Base-by-base conservation (phyloP, 176 grass and related monocot species). In the Aegilops bicornis region DNA sequence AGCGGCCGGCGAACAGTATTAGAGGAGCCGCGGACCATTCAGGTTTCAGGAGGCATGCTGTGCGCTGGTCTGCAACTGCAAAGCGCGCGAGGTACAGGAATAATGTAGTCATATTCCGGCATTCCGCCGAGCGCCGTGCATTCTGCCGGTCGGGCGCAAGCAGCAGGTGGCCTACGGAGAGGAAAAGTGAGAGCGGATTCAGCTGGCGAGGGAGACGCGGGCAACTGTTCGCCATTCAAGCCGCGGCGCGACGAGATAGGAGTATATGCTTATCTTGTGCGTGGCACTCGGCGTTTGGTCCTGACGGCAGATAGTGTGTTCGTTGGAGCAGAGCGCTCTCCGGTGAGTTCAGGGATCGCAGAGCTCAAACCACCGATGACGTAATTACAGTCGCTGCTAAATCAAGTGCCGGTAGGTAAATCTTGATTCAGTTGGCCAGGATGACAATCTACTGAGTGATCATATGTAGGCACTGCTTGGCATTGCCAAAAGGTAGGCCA, bases 111-210 rank as follows among this genome's bases (percentile, higher is more conserved):
- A 32, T 40, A 58, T 74, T 73, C 79, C 32, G 73, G 24, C 54
- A 58, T 79, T 65, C 79, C 32, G 73, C 54, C 20, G 66, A 7
- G 15, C 15, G 48, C 48, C 48, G 48, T 52, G 48, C 48, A 52
- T 52, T 78, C 79, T 42, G 73, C 54, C 25, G 66, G 40, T 35
- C 23, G 52, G 39, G 2, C 58, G 73, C 66, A 16, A 5, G 84
- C 43, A 30, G 59, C 80, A 87, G 66, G 58, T 78, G 4, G 7
- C 22, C 27, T 69, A 10, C 8, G 39, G 14, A 24, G 27, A 42
- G 54, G 54, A 58, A 86, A 86, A 89, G 88, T 48, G 83, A 86
- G 88, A 61, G 48, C 83, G 45, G 68, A 60, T 82, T 62, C 71
- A 35, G 78, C 83, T 22, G 70, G 37, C 69, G 69, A 77, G 69